Evolutionary conservation across 805 yeast species (phyloP), one percentile per base, ranked within the genome.

Genomic region (Myxozyma lipomycoides): DNA sequence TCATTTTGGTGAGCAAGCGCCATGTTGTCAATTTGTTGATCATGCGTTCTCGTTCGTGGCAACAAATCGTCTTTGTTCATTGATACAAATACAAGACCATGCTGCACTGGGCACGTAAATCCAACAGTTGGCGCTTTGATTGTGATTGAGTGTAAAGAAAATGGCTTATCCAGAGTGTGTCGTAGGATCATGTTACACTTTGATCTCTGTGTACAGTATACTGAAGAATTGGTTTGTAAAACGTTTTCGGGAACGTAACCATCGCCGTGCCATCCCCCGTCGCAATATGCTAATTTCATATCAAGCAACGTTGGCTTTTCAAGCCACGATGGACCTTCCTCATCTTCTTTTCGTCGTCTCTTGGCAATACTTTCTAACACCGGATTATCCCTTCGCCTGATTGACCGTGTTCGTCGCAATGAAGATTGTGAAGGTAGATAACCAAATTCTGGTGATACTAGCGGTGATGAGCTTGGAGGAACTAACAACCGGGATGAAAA

Each of bases 211-310:
- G 60, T 45, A 40, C 59, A 56, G 28, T 56, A 56, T 1, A 56
- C 61, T 3, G 49, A 45, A 17, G 48, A 15, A 22, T 43, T 24
- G 2, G 45, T 32, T 12, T 43, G 30, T n/a, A 53, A 32, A 10
- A 40, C 49, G 37, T 58, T 56, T 28, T 42, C 42, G 21, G 58
- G 55, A 4, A 39, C 36, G 34, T 50, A 52, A 28, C 43, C 51
- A 26, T 53, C 60, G 10, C 53, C 51, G 32, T 53, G 53, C 61
- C 56, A 49, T 9, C 61, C 57, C 6, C 60, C 52, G 34, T 54
- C 58, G 34, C 61, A 54, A 23, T 47, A 50, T 3, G 43, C 38
- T 48, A 56, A 19, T 25, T 49, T 43, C 46, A 54, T 30, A 7
- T 44, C 37, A 24, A 54, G 26, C 38, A 26, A 24, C 28, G 25